A percentile compares a stretch with the other conserved stretches of the same genome.
Evolutionary conservation across 2,329 filamentous ascomycete genomes (phyloP).

Genomic region (Talaromyces rugulosus): DNA sequence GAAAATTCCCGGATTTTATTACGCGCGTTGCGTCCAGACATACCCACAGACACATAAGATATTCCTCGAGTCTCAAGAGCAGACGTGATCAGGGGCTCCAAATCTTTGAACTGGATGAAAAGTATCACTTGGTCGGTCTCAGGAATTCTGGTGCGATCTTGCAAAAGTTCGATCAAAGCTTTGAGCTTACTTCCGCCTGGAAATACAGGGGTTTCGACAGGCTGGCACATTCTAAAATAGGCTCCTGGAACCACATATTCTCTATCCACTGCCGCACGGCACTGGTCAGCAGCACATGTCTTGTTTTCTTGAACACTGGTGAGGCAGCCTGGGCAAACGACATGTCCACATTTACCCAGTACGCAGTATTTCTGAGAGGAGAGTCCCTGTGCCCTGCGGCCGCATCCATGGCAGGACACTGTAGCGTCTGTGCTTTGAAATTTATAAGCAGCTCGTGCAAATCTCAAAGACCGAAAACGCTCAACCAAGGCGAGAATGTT

Average conservation of each 20-base stretch:
- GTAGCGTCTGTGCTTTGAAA: conserved; percentile 16
- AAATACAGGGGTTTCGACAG: not conserved
- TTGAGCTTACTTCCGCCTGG: conserved; percentile 48
- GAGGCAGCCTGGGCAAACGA: conserved; percentile 44
- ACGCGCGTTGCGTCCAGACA: conserved; percentile 23
- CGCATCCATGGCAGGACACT: conserved; percentile 32
- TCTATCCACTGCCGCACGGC: conserved; percentile 33
- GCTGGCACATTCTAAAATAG: conserved; percentile 9
- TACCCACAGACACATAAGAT: conserved; percentile 33
- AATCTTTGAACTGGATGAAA: conserved; percentile 51
- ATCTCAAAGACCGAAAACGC: conserved; percentile 21
- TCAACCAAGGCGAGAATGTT: conserved; percentile 20
- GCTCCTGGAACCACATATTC: conserved; percentile 40
- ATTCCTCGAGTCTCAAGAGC: conserved; percentile 26
- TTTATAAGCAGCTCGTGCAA: conserved; percentile 17
- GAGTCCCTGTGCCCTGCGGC: conserved; percentile 17
- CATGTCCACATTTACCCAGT: conserved; percentile 50
- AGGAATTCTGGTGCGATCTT: conserved; percentile 26
- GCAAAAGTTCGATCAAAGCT: conserved; percentile 43
- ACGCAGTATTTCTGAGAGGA: conserved; percentile 31
- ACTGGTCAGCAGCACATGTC: conserved; percentile 39
- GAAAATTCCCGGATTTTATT: conserved; percentile 37
- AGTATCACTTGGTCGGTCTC: conserved; percentile 50
- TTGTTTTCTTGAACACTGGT: conserved; percentile 18
- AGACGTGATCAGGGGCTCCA: conserved; percentile 36